Percentiles rank a stretch among this genome's conserved stretches.
These are phyloP conservation scores for Zymoseptoria tritici DNA, from an alignment of 2,329 filamentous ascomycete genomes.

Conservation along the genomic window DNA sequence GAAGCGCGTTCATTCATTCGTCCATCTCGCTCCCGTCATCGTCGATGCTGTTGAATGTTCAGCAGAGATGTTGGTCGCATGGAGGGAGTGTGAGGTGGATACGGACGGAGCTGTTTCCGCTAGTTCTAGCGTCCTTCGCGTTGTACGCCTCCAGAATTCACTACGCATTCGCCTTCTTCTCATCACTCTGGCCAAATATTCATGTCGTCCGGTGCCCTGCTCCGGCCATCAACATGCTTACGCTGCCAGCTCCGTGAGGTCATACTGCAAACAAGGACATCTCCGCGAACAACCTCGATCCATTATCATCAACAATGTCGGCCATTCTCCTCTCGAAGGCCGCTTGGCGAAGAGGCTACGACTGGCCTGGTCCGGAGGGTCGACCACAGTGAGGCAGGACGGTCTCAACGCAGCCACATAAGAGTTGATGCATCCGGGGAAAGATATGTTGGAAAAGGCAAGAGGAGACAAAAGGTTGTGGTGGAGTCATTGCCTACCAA, in stretches of 20 bases:
- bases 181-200: background rate
- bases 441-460: background rate
- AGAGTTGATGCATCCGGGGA: background rate
- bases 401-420: background rate
- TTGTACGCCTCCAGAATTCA: background rate
- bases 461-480: background rate
- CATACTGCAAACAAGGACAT: background rate
- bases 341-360: background rate
- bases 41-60: background rate
- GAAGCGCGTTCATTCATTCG: background rate
- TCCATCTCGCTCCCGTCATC: background rate
- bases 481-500: background rate
- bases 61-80: too few relatives aligned
- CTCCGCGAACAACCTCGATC: background rate
- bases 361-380: background rate
- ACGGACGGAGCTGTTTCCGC: too few relatives aligned
- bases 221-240: conserved; percentile 1
- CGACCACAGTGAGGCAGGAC: background rate
- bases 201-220: background rate
- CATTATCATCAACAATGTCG: background rate
- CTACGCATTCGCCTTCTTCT: background rate
- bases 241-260: background rate
- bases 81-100: too few relatives aligned
- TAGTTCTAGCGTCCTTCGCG: too few relatives aligned
- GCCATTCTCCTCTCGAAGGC: background rate